Conservation (phyloP, 1,284 basidiomycete genomes). For the Tilletia caries region DNA sequence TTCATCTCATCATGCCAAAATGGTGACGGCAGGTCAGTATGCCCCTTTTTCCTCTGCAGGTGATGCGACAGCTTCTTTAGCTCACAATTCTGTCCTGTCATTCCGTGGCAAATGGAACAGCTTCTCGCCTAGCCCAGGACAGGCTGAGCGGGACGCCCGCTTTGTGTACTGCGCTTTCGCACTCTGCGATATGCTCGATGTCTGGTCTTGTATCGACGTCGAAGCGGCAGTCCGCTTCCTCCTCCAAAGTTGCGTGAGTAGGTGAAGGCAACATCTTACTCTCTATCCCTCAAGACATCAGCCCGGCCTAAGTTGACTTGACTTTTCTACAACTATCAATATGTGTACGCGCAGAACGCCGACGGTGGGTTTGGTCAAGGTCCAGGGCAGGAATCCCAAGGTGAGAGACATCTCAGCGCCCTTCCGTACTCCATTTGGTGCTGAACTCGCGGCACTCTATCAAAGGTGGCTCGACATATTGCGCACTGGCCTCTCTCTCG, state of each 20-base stretch:
- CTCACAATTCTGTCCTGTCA: background rate
- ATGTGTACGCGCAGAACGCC: conserved; percentile 64
- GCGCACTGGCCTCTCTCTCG: conserved; percentile 72
- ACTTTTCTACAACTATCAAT: background rate
- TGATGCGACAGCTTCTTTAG: no score
- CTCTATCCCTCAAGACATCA: no score
- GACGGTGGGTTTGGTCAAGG: conserved; percentile 88
- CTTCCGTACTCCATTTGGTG: background rate
- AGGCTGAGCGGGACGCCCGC: conserved; percentile 63
- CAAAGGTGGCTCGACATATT: conserved; percentile 87
- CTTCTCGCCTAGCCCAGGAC: conserved; percentile 16
- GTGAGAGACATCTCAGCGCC: conserved; percentile 59
- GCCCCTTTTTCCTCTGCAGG: no score
- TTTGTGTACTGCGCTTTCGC: conserved; percentile 86
- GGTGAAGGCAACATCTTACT: no score
- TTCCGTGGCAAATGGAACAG: background rate
- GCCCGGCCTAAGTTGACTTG: background rate
- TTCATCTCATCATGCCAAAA: conserved; percentile 32
- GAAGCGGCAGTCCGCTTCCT: conserved; percentile 66
- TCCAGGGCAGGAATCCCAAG: conserved; percentile 78
- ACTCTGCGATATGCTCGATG: conserved; percentile 70
- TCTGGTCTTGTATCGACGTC: conserved; percentile 72
- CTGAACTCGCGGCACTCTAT: background rate
- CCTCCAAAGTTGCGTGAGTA: conserved; percentile 22
- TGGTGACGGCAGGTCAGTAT: conserved; percentile 30